These are phyloP conservation scores for Bremia lactucae DNA, from an alignment of 352 stramenopile species.

Conservation along the genomic window DNA sequence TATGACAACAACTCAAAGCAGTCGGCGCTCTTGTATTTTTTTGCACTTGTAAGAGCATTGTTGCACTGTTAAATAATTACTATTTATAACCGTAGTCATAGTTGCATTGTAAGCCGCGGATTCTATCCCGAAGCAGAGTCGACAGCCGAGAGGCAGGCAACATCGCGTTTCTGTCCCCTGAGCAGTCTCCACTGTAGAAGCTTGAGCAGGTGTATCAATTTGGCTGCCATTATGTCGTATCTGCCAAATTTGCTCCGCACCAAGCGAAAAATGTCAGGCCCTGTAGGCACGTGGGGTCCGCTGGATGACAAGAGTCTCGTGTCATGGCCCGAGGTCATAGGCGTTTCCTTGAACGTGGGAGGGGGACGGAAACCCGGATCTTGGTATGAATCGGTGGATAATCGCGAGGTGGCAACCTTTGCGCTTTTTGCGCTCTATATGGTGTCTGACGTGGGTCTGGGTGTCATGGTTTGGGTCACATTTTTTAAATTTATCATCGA, in stretches of 20 bases:
- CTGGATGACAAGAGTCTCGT: slow-evolving; percentile 23
- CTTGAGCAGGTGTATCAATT: too few relatives aligned
- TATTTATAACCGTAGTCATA: too few relatives aligned
- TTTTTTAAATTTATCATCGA: slow-evolving; percentile 65
- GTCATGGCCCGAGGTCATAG: slow-evolving; percentile 10
- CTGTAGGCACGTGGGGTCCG: slow-evolving; percentile 20
- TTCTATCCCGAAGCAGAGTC: too few relatives aligned
- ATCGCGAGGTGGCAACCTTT: slow-evolving; percentile 34
- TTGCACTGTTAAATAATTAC: too few relatives aligned
- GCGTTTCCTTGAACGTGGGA: slow-evolving; percentile 2
- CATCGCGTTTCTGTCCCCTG: too few relatives aligned
- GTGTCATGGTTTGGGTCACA: slow-evolving; percentile 43
- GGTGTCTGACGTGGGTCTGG: slow-evolving; percentile 29
- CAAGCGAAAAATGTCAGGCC: slow-evolving; percentile 57
- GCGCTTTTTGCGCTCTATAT: slow-evolving; percentile 33
- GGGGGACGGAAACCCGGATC: slow-evolving; percentile 12
- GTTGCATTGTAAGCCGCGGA: too few relatives aligned
- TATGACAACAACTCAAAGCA: too few relatives aligned
- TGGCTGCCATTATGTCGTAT: slow-evolving; percentile 27
- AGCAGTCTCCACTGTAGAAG: too few relatives aligned
- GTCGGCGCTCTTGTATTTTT: too few relatives aligned
- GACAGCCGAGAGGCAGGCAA: too few relatives aligned
- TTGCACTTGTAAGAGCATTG: too few relatives aligned
- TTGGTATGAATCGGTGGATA: slow-evolving; percentile 27
- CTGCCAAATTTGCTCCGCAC: slow-evolving; percentile 25